A percentile compares a stretch with the other conserved stretches of the same genome.
phyloP scores from a whole-genome alignment of 257 asterid genomes.

The Lycium barbarum region DNA sequence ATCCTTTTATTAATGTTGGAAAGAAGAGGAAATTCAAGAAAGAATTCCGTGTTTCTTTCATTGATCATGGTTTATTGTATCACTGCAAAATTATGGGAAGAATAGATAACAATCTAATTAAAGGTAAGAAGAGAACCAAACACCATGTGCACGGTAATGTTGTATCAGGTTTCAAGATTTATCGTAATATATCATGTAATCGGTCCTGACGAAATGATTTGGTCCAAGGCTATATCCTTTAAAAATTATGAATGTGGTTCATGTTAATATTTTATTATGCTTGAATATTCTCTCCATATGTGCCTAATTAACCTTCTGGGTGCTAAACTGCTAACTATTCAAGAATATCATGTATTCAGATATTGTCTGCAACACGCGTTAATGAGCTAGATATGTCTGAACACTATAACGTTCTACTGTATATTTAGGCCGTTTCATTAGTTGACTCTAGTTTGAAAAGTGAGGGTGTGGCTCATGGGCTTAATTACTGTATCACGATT shows the following conservation, averaged over 20 bases:
- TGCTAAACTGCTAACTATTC: neutral
- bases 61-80: slow-evolving; percentile 14
- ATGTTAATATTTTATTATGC: neutral
- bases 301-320: neutral
- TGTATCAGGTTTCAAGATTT: neutral
- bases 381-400: slow-evolving; percentile 10
- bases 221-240: neutral
- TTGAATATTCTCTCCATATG: neutral
- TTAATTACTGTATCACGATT: neutral
- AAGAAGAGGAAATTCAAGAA: slow-evolving; percentile 29
- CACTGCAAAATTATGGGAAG: neutral
- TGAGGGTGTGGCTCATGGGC: neutral
- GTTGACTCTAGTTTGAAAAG: neutral
- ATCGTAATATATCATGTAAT: neutral
- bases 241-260: neutral
- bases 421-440: neutral
- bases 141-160: neutral
- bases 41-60: neutral
- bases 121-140: slow-evolving; percentile 2
- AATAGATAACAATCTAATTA: neutral
- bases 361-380: neutral
- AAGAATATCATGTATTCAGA: neutral
- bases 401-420: neutral
- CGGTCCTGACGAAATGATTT: neutral
- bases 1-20: slow-evolving; percentile 7